Evolutionary conservation across 805 yeast genomes (phyloP).

Genomic region (Metschnikowia orientalis): DNA sequence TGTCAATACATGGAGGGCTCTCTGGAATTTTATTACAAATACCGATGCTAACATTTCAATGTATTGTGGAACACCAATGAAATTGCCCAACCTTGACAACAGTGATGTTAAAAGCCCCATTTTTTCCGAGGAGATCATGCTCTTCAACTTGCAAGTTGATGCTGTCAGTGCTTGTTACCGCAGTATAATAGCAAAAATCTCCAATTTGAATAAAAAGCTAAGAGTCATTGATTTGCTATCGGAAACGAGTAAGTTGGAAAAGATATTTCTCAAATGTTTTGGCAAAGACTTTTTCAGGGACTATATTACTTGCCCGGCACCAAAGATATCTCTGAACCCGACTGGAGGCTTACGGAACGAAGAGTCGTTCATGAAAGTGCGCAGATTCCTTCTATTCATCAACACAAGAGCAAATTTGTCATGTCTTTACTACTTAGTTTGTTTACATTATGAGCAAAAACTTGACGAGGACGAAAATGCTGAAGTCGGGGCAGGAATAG

Average conservation of each 20-base stretch:
- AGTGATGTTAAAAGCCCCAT: conserved; percentile 27
- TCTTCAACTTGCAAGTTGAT: conserved; percentile 14
- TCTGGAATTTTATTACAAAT: conserved; percentile 31
- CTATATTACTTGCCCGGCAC: conserved; percentile 31
- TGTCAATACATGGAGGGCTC: conserved; percentile 31
- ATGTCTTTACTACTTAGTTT: conserved; percentile 37
- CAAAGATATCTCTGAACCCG: conserved; percentile 12
- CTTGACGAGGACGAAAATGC: conserved; percentile 24
- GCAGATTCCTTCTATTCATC: conserved; percentile 32
- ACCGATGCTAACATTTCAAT: conserved; percentile 33
- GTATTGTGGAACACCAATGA: conserved; percentile 29
- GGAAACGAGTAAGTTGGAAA: conserved; percentile 36
- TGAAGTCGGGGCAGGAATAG: conserved; percentile 37
- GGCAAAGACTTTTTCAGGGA: conserved; percentile 42
- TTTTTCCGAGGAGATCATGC: conserved; percentile 2
- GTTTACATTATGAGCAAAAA: conserved; percentile 37
- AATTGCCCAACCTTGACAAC: conserved; percentile 23
- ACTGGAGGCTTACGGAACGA: conserved; percentile 19
- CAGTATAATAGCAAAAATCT: conserved; percentile 23
- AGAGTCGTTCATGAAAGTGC: conserved; percentile 30
- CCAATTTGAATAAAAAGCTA: conserved; percentile 27
- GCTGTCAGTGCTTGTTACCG: conserved; percentile 27
- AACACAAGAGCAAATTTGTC: conserved; percentile 37
- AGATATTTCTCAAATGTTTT: conserved; percentile 30
- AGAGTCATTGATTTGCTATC: conserved; percentile 31